A percentile compares a stretch with the other conserved stretches of the same genome.
Conservation (phyloP, 1,284 basidiomycete genomes). For the Porodaedalea pini region DNA sequence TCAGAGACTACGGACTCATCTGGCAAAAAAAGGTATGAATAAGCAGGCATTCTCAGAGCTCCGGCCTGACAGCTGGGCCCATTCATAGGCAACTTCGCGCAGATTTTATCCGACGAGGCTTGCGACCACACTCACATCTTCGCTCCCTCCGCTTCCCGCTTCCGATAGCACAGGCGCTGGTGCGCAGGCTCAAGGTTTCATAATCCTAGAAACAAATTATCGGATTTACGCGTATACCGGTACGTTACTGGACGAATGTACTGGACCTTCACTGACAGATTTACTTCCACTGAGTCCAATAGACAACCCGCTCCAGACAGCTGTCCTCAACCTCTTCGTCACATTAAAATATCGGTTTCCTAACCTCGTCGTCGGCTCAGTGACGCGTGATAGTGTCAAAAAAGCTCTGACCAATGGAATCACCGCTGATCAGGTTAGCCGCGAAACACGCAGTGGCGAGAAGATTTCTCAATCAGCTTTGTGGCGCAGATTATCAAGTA, state of each 20-base stretch:
- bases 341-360: slow-evolving; percentile 92
- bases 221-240: slow-evolving; percentile 97
- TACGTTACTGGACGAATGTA: slow-evolving; percentile 33
- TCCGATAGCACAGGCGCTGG: slow-evolving; percentile 49
- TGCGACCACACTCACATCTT: slow-evolving; percentile 89
- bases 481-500: slow-evolving; percentile 86
- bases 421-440: slow-evolving; percentile 84
- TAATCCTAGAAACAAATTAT: slow-evolving; percentile 98
- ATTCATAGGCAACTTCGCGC: slow-evolving; percentile 56
- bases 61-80: slow-evolving; percentile 16
- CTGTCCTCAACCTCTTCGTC: slow-evolving; percentile 93
- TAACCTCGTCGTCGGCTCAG: slow-evolving; percentile 91
- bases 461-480: slow-evolving; percentile 6
- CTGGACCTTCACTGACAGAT: slow-evolving; percentile 1
- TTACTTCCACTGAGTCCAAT: slow-evolving; percentile 24
- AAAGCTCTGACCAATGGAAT: slow-evolving; percentile 93
- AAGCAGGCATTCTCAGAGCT: slow-evolving; percentile 24
- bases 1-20: slow-evolving; percentile 92
- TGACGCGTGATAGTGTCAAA: slow-evolving; percentile 94
- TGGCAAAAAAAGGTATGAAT: slow-evolving; percentile 67
- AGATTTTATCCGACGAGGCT: slow-evolving; percentile 95
- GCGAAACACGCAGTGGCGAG: not conserved
- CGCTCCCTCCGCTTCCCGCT: slow-evolving; percentile 66
- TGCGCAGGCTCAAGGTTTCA: slow-evolving; percentile 76
- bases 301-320: slow-evolving; percentile 96